Conservation (phyloP, 371 early-diverging fungal species). For the Fennellomyces sp. region DNA sequence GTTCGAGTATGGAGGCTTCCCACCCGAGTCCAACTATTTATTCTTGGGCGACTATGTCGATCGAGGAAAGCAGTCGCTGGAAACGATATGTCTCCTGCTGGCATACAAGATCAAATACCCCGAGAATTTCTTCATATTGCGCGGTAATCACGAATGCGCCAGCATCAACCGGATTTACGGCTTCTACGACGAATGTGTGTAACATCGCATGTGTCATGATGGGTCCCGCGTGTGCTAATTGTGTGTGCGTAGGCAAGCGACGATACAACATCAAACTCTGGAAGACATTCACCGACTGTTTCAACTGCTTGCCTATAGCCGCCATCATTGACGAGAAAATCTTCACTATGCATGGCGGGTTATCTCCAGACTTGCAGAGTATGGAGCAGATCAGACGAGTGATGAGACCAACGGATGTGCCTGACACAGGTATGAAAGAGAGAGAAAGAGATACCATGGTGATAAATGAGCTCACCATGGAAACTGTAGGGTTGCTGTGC, state of each 20-base stretch:
- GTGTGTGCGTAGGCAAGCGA: slow-evolving; percentile 66
- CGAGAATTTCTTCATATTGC: slow-evolving; percentile 94
- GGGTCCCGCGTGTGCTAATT: too few relatives aligned
- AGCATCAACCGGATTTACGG: slow-evolving; percentile 97
- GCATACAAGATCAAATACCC: slow-evolving; percentile 96
- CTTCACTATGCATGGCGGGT: slow-evolving; percentile 98
- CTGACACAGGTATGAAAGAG: slow-evolving; percentile 68
- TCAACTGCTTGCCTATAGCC: slow-evolving; percentile 98
- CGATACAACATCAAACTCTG: slow-evolving; percentile 95
- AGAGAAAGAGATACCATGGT: neutral
- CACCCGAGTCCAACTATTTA: slow-evolving; percentile 89
- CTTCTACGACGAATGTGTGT: slow-evolving; percentile 97
- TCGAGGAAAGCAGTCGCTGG: slow-evolving; percentile 90
- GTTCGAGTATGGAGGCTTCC: slow-evolving; percentile 93
- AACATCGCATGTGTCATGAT: too few relatives aligned
- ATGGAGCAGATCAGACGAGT: slow-evolving; percentile 96
- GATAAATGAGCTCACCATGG: neutral
- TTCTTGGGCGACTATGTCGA: slow-evolving; percentile 98
- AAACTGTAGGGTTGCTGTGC: slow-evolving; percentile 65
- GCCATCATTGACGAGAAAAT: slow-evolving; percentile 97
- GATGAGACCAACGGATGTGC: slow-evolving; percentile 95
- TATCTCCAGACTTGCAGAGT: slow-evolving; percentile 89
- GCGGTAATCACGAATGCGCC: slow-evolving; percentile 97
- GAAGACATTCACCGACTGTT: slow-evolving; percentile 98
- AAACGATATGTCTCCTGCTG: slow-evolving; percentile 73